Percentiles rank a stretch among this genome's conserved stretches.
These are phyloP conservation scores for Oryza coarctata DNA, from an alignment of 176 grass and related monocot genomes.

Conservation along the genomic window DNA sequence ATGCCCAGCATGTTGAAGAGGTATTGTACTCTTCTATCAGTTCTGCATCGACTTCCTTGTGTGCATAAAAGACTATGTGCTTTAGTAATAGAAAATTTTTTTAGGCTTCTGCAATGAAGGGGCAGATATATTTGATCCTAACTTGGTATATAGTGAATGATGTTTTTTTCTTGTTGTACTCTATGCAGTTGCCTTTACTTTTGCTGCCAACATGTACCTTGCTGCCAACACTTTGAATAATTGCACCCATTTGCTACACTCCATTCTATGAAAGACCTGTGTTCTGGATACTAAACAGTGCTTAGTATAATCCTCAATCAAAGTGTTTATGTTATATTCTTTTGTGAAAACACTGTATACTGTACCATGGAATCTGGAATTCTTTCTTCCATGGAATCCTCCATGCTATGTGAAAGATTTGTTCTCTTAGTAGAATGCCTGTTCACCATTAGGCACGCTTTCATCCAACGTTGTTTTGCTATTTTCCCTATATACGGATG, in stretches of 20 bases:
- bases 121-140: neutral
- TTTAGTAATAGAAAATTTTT: neutral
- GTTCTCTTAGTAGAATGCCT: neutral
- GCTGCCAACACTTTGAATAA: neutral
- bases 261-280: no score
- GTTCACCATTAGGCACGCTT: neutral
- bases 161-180: neutral
- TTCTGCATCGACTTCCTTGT: neutral
- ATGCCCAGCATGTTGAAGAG: constrained; percentile 76
- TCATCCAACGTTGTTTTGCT: neutral
- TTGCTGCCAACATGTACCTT: neutral
- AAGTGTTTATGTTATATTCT: no score
- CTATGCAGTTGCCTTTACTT: neutral
- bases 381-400: neutral
- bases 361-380: neutral
- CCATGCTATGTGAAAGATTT: neutral
- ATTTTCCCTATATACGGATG: neutral
- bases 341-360: neutral
- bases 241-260: neutral
- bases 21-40: constrained; percentile 6
- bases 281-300: no score
- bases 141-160: neutral
- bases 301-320: no score
- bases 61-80: neutral
- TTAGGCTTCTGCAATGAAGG: neutral